Base-by-base conservation (phyloP, 805 yeast species). In the Komagataella kurtzmanii region DNA sequence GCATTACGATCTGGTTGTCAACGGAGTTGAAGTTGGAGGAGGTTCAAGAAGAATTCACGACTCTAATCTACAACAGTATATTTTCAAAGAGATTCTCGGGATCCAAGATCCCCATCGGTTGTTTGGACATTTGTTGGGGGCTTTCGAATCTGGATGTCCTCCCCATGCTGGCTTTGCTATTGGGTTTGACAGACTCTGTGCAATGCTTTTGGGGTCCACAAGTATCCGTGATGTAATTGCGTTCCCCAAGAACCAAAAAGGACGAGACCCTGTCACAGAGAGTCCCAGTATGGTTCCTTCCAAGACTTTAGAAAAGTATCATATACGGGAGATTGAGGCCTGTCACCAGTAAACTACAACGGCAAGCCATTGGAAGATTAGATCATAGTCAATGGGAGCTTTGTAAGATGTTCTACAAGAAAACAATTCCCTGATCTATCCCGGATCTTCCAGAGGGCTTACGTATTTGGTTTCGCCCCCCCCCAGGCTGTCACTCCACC, bases 91-190 rank as follows among this genome's bases (percentile, higher is more conserved):
- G 21, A 72, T 91, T 8, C 71, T 93, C 30, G 66, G 74, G 6
- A 82, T 93, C 10, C 49, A 61, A 1, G 68, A 87, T 55, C 76
- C 86, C 24, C 74, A 81, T 47, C 61, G 64, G 43, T 69, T 88
- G 7, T 93, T 93, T 69, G 95, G 96, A 0, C 99, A 93, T 66
- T 71, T 93, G 45, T 70, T 93, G 36, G 70, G 73, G 45, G 97
- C 97, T 0, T 77, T 93, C 52, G 79, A 78, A 21, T 79, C 85
- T 68, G 99, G 99, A 1, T 88, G 98, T 61, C 99, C 99, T 1
- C 99, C 99, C 1, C 99, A 93, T 67, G 97, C 97, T 2, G 99
- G 99, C 0, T 72, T 93, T 44, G 99, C 99, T 0, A 72, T 93
- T 43, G 99, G 99, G 0, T 86, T 93, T 58, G 99, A 93, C 64